These are phyloP conservation scores for Silene coronaria DNA, from an alignment of 179 eudicot genomes.

Conservation along the genomic window DNA sequence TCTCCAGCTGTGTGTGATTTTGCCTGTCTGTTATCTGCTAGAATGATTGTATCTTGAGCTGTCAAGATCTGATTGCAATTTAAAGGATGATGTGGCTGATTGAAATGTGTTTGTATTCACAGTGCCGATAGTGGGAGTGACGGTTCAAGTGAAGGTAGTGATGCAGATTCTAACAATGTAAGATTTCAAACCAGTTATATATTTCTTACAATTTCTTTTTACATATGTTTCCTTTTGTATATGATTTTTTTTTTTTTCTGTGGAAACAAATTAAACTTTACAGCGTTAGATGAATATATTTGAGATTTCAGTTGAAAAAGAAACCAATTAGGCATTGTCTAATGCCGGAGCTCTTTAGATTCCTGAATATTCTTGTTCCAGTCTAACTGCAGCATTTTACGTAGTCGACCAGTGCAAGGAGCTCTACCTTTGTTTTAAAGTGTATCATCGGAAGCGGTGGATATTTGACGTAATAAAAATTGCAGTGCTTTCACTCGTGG, in stretches of 20 bases:
- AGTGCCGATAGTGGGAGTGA: conserved; percentile 90
- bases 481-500: no score
- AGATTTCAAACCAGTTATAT: conserved; percentile 13
- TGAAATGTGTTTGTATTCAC: conserved; percentile 26
- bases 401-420: not conserved
- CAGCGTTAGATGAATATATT: not conserved
- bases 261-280: not conserved
- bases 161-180: conserved; percentile 83
- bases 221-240: not conserved
- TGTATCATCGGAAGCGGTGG: not conserved
- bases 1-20: not conserved
- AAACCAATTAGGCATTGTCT: not conserved
- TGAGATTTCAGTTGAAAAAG: not conserved
- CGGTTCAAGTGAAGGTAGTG: conserved; percentile 96
- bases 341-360: not conserved
- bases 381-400: no score
- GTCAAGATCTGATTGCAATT: not conserved
- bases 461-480: no score
- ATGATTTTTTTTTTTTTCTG: not conserved
- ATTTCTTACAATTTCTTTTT: not conserved
- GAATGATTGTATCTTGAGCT: not conserved
- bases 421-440: not conserved
- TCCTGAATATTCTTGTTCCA: not conserved
- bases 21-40: not conserved
- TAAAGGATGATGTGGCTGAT: conserved; percentile 13